Conservation (phyloP, 129 eudicot species). For the Heracleum sosnowskyi region DNA sequence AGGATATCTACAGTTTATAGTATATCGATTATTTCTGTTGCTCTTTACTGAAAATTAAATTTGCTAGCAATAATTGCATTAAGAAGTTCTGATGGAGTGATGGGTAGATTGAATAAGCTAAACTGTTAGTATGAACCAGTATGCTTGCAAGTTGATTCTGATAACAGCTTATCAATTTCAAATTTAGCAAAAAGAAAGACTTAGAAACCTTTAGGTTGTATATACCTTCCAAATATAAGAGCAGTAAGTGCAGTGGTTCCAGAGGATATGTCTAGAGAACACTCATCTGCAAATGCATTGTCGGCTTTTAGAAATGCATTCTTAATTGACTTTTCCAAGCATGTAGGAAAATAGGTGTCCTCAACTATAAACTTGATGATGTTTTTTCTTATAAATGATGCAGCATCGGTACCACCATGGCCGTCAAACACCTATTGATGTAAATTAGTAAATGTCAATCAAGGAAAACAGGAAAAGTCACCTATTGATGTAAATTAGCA, state of each 20-base stretch:
- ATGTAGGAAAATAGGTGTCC: slow-evolving; percentile 31
- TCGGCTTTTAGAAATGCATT: slow-evolving; percentile 39
- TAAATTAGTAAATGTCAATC: not conserved
- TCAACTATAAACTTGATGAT: slow-evolving; percentile 29
- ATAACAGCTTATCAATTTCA: not conserved
- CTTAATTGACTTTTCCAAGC: slow-evolving; percentile 25
- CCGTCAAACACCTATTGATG: slow-evolving; percentile 42
- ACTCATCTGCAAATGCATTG: not conserved
- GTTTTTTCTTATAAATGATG: slow-evolving; percentile 32
- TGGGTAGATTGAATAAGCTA: not conserved
- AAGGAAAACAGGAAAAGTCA: slow-evolving; percentile 9
- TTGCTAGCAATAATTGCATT: not conserved
- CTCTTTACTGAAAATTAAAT: not conserved
- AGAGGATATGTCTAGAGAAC: slow-evolving; percentile 3
- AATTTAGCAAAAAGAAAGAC: not conserved
- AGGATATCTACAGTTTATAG: not conserved
- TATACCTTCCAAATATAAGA: slow-evolving; percentile 12
- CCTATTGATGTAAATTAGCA: slow-evolving; percentile 16
- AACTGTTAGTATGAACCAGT: not conserved
- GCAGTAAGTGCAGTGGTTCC: slow-evolving; percentile 15
- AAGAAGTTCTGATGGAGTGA: not conserved
- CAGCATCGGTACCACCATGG: slow-evolving; percentile 49
- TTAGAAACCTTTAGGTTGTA: not conserved
- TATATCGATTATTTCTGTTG: not conserved
- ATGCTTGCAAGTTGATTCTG: not conserved